Percentiles rank a stretch among this genome's conserved stretches.
Evolutionary conservation across 208 protist species (phyloP).

Genomic region (Trypanosoma mega): DNA sequence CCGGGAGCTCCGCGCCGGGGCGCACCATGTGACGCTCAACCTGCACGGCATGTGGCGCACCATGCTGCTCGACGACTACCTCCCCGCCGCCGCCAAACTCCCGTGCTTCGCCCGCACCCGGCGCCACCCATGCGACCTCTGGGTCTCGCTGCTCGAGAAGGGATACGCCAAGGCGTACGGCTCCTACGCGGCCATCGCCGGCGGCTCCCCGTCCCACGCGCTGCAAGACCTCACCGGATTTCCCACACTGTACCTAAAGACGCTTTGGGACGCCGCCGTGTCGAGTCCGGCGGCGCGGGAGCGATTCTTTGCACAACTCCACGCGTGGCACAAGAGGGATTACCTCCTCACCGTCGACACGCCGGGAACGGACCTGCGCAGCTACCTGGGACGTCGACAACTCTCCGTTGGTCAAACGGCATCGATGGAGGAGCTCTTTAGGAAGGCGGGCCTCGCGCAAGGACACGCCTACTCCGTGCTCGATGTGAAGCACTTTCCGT

Average conservation of each 20-base stretch:
- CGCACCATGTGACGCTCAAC: slow-evolving; percentile 24
- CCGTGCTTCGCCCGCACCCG: slow-evolving; percentile 51
- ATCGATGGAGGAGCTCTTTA: slow-evolving; percentile 44
- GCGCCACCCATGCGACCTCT: slow-evolving; percentile 60
- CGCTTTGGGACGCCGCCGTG: no score
- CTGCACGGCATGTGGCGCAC: slow-evolving; percentile 26
- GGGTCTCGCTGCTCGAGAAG: slow-evolving; percentile 78
- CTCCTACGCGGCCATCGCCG: slow-evolving; percentile 70
- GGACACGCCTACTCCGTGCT: slow-evolving; percentile 72
- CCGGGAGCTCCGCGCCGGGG: slow-evolving; percentile 19
- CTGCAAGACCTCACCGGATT: slow-evolving; percentile 71
- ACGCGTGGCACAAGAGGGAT: no score
- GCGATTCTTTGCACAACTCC: no score
- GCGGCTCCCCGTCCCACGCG: slow-evolving; percentile 52
- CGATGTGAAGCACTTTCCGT: slow-evolving; percentile 53
- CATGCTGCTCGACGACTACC: slow-evolving; percentile 31
- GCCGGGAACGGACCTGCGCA: no score
- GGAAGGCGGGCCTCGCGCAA: slow-evolving; percentile 44
- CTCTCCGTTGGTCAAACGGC: no score
- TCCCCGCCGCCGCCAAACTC: slow-evolving; percentile 13
- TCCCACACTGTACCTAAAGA: no score
- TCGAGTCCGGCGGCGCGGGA: no score
- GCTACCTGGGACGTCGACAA: no score
- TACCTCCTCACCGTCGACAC: no score
- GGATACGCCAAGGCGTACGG: slow-evolving; percentile 85